Percentiles rank a stretch among this genome's conserved stretches.
These are phyloP conservation scores for Tanacetum coccineum DNA, from an alignment of 129 eudicot species.

Conservation along the genomic window DNA sequence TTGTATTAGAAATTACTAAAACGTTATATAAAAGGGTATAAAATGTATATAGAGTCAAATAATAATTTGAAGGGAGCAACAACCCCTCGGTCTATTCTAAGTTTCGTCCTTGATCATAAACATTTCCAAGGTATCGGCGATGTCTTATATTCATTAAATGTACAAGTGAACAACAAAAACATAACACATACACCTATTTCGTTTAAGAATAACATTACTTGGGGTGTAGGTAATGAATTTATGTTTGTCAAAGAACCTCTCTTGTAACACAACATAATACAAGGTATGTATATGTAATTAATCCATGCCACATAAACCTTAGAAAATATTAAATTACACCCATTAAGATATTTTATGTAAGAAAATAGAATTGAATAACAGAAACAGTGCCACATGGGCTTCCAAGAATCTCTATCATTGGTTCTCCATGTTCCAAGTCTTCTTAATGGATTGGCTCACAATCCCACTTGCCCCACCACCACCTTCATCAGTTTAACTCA, in stretches of 20 bases:
- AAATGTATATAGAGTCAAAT: no score
- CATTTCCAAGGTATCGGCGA: no score
- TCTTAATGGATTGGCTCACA: constrained; percentile 44
- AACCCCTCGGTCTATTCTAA: no score
- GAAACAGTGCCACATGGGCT: constrained; percentile 38
- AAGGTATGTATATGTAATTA: background rate
- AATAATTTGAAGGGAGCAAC: no score
- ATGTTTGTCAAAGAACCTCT: background rate
- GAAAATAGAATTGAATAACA: background rate
- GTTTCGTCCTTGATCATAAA: no score
- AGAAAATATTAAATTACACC: constrained; percentile 6
- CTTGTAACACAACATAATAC: background rate
- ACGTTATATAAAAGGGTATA: no score
- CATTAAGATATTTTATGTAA: constrained; percentile 20
- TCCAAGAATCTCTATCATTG: constrained; percentile 34
- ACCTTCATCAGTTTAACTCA: background rate
- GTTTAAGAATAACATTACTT: background rate
- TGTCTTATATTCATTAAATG: no score
- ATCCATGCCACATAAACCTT: constrained; percentile 18
- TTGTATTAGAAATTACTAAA: no score
- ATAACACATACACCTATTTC: background rate
- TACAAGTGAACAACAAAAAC: background rate
- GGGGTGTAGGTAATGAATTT: background rate
- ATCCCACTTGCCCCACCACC: constrained; percentile 35
- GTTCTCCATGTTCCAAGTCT: constrained; percentile 36